Base-by-base conservation (phyloP, 2,329 filamentous ascomycete species). In the Venturia effusa region DNA sequence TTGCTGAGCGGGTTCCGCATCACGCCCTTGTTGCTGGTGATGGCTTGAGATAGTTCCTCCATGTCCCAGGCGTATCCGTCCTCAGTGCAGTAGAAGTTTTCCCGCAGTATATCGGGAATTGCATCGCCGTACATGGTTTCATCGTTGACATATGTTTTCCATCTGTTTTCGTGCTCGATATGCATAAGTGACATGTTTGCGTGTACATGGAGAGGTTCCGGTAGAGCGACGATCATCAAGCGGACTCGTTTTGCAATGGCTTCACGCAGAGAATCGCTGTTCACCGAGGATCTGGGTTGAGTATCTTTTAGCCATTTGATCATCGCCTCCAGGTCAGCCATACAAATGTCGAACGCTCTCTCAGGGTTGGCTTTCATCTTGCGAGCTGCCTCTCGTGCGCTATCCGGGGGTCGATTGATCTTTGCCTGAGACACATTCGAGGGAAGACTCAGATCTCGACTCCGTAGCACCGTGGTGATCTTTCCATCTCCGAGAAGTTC, bases 1-100 rank as follows among this genome's bases (percentile, higher is more conserved):
- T 65, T 66, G 60, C 70, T 71, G 34, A 73, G 66, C n/a, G 70
- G 71, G 61, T 73, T 71, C 54, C 71, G 68, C 70, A 72, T 72
- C 30, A 73, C 70, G 59, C 69, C 70, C 45, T 64, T 54, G 61
- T 69, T 67, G 63, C 61, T 30, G 30, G 51, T 45, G 15, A 70
- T 64, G 22, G 67, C 68, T 51, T 64, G 61, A 4, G 64, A 67
- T 22, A 72, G 63, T 54, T 68, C 67, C 22, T 64, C 61, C 64
- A 68, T 67, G 30, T 66, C 64, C 66, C 66, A 68, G 2, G 67
- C 67, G 43, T 67, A 68, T 19, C 61, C 61, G 37, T 68, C 67
- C 48, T 68, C 66, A n/a, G 39, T 64, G 7, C 54, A 66, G 17
- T 41, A 65, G 61, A 68, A 68, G 27, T 63, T 57, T 22, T n/a